Conservation (phyloP, 2,329 filamentous ascomycete genomes). For the Fusarium camptoceras region DNA sequence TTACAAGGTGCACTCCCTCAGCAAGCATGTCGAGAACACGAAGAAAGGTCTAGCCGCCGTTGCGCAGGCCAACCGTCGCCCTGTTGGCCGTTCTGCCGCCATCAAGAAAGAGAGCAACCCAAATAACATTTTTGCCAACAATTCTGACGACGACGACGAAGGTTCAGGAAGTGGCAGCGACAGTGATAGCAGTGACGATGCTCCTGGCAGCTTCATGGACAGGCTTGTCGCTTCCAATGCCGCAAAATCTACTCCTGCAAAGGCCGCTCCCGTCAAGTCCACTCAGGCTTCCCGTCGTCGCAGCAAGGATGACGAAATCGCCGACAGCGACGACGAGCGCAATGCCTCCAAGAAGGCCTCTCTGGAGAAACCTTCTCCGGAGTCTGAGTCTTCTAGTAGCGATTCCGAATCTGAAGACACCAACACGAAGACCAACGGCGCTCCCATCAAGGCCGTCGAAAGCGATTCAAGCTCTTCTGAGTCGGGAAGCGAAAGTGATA, state of each 20-base stretch:
- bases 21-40: constrained; percentile 54
- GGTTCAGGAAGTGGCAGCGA: constrained; percentile 50
- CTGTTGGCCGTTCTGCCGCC: constrained; percentile 42
- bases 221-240: constrained; percentile 46
- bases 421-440: constrained; percentile 41
- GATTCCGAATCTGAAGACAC: constrained; percentile 47
- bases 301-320: constrained; percentile 55
- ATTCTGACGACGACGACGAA: constrained; percentile 48
- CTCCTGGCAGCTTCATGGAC: constrained; percentile 48
- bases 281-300: constrained; percentile 39
- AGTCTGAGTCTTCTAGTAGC: constrained; percentile 40
- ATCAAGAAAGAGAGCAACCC: constrained; percentile 50
- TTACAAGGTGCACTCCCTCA: constrained; percentile 54
- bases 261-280: constrained; percentile 30
- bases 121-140: constrained; percentile 48
- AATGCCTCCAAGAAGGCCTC: constrained; percentile 43
- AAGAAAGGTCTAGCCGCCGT: constrained; percentile 52
- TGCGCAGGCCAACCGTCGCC: constrained; percentile 50
- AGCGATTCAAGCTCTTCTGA: constrained; percentile 45
- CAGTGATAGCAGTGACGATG: constrained; percentile 30
- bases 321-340: constrained; percentile 57
- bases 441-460: constrained; percentile 25
- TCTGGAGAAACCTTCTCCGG: constrained; percentile 26
- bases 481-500: constrained; percentile 49
- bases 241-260: constrained; percentile 28